A percentile compares a stretch with the other conserved stretches of the same genome.
phyloP scores from a whole-genome alignment of 345 rosid species.

The Camelina laxa region DNA sequence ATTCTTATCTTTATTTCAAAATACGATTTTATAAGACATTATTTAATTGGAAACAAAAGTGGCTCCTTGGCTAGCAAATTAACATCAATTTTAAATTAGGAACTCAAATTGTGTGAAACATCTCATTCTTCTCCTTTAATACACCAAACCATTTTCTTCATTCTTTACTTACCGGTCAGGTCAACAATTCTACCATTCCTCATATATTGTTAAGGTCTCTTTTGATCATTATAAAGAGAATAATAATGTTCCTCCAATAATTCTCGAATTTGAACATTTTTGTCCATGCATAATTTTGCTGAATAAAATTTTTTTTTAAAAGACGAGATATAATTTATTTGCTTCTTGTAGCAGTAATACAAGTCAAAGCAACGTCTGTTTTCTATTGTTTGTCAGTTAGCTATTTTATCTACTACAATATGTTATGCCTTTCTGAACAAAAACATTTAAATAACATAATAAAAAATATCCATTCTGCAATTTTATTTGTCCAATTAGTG shows the following conservation, averaged over 20 bases:
- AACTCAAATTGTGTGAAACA: slow-evolving; percentile 28
- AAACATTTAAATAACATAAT: slow-evolving; percentile 2
- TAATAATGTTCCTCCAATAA: background rate
- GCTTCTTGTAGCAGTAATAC: slow-evolving; percentile 25
- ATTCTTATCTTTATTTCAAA: slow-evolving; percentile 5
- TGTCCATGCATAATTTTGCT: background rate
- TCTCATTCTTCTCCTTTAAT: slow-evolving; percentile 35
- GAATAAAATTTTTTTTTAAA: background rate
- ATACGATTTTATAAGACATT: slow-evolving; percentile 13
- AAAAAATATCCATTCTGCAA: slow-evolving; percentile 21
- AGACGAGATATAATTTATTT: background rate
- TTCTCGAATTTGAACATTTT: background rate
- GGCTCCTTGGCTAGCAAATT: slow-evolving; percentile 34
- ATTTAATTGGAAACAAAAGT: slow-evolving; percentile 1
- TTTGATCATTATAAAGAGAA: background rate
- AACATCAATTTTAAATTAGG: slow-evolving; percentile 21
- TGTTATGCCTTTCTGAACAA: slow-evolving; percentile 38
- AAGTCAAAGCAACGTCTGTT: slow-evolving; percentile 42
- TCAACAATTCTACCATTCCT: slow-evolving; percentile 32
- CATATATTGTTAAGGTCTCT: background rate
- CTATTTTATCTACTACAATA: slow-evolving; percentile 24
- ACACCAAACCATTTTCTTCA: slow-evolving; percentile 35
- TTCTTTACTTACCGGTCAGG: slow-evolving; percentile 46
- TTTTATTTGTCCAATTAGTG: slow-evolving; percentile 3
- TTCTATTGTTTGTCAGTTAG: slow-evolving; percentile 37